These are phyloP conservation scores for Diplodia scrobiculata DNA, from an alignment of 2,329 filamentous ascomycete species.

Conservation along the genomic window DNA sequence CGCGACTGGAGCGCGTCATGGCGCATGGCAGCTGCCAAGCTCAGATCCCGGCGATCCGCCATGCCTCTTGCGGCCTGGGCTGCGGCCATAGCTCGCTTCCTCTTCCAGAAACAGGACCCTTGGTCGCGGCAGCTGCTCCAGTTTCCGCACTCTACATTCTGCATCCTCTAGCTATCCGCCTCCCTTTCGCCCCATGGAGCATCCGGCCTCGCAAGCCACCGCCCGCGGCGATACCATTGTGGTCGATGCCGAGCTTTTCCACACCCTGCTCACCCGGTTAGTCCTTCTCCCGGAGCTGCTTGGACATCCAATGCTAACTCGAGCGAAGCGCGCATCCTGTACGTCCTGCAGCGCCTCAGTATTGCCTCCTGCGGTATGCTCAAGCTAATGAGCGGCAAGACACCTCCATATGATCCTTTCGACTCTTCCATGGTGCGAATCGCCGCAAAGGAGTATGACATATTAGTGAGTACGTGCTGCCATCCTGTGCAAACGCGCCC, in stretches of 20 bases:
- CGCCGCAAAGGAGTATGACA: neutral
- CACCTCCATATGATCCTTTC: neutral
- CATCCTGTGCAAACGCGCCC: neutral
- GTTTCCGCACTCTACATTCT: neutral
- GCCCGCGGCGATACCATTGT: neutral
- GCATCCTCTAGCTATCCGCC: too few species aligned
- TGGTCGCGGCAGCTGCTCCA: neutral
- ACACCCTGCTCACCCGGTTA: neutral
- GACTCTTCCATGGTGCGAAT: conserved; percentile 3
- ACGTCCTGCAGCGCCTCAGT: neutral
- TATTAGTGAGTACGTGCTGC: neutral
- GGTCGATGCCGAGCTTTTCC: neutral
- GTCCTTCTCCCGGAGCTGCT: neutral
- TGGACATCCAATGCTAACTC: neutral
- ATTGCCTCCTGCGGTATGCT: neutral
- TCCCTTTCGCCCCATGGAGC: neutral
- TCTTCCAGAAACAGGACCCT: conserved; percentile 20
- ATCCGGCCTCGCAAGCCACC: neutral
- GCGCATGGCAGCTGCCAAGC: conserved; percentile 20
- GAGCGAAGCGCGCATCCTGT: neutral
- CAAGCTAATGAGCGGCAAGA: neutral
- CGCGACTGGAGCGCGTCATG: conserved; percentile 33
- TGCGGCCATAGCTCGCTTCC: conserved; percentile 24
- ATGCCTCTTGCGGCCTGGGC: neutral
- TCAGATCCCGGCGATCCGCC: conserved; percentile 19